Percentiles rank a stretch among this genome's conserved stretches.
Conservation (phyloP, 352 stramenopile species). For the Stephanocyclus meneghinianus region DNA sequence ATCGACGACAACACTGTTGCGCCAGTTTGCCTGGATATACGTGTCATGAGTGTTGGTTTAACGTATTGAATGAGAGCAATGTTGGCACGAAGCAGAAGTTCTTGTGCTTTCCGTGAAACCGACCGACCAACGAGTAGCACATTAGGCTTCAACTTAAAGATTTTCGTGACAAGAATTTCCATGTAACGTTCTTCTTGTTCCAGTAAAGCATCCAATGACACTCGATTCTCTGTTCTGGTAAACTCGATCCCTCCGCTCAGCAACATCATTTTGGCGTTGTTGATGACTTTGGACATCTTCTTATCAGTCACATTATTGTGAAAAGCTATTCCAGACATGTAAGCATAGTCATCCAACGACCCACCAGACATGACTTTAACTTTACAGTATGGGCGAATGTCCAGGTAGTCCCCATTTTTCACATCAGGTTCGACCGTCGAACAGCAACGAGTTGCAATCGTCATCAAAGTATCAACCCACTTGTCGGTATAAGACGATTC, state of each 20-base stretch:
- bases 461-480: slow-evolving; percentile 81
- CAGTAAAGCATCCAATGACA: slow-evolving; percentile 92
- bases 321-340: slow-evolving; percentile 93
- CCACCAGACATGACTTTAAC: slow-evolving; percentile 85
- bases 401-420: slow-evolving; percentile 79
- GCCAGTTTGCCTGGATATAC: slow-evolving; percentile 91
- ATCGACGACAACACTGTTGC: slow-evolving; percentile 90
- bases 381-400: slow-evolving; percentile 85
- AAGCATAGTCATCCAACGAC: slow-evolving; percentile 88
- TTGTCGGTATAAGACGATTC: slow-evolving; percentile 46
- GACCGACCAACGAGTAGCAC: slow-evolving; percentile 90
- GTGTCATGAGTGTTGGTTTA: slow-evolving; percentile 88
- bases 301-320: slow-evolving; percentile 96
- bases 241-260: slow-evolving; percentile 95
- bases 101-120: slow-evolving; percentile 87
- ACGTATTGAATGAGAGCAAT: slow-evolving; percentile 94
- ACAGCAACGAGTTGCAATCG: slow-evolving; percentile 73
- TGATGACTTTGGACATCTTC: slow-evolving; percentile 89
- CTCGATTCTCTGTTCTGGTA: slow-evolving; percentile 87
- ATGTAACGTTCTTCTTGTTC: slow-evolving; percentile 97
- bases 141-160: slow-evolving; percentile 91
- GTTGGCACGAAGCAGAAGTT: slow-evolving; percentile 88
- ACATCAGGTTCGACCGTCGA: slow-evolving; percentile 79
- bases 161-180: slow-evolving; percentile 94
- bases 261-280: slow-evolving; percentile 96